A percentile compares a stretch with the other conserved stretches of the same genome.
These are phyloP conservation scores for Baudoinia panamericana DNA, from an alignment of 495 filamentous ascomycete species.

Conservation along the genomic window DNA sequence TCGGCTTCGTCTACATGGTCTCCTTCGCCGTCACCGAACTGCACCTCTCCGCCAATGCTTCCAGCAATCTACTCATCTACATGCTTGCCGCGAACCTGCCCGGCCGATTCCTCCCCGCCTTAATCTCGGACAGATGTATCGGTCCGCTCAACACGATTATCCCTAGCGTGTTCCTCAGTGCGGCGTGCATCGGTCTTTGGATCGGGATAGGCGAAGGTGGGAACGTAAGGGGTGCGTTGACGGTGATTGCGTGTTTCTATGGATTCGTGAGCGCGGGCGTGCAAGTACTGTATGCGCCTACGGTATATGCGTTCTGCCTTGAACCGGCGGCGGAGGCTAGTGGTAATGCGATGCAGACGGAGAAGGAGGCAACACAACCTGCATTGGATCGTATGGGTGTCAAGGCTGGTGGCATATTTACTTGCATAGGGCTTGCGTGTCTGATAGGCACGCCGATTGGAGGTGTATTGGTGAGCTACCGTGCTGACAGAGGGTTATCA, in stretches of 20 bases:
- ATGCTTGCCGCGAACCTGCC: slow-evolving; percentile 18
- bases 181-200: slow-evolving; percentile 14
- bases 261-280: slow-evolving; percentile 17
- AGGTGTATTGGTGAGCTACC: slow-evolving; percentile 11
- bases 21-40: slow-evolving; percentile 18
- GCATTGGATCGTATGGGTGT: slow-evolving; percentile 14
- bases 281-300: slow-evolving; percentile 15
- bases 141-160: slow-evolving; percentile 25
- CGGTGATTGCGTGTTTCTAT: slow-evolving; percentile 17
- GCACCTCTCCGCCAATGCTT: slow-evolving; percentile 9
- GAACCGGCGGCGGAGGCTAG: not conserved
- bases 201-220: not conserved
- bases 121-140: slow-evolving; percentile 13
- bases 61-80: slow-evolving; percentile 16
- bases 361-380: not conserved
- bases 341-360: not conserved
- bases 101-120: slow-evolving; percentile 15
- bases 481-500: not conserved
- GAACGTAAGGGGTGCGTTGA: slow-evolving; percentile 3
- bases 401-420: slow-evolving; percentile 15
- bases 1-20: slow-evolving; percentile 18
- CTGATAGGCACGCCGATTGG: slow-evolving; percentile 19
- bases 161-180: slow-evolving; percentile 11
- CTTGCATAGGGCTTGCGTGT: slow-evolving; percentile 12
- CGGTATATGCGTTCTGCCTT: slow-evolving; percentile 12